These are phyloP conservation scores for Nakazawaea pomicola DNA, from an alignment of 805 yeast genomes.

Conservation along the genomic window DNA sequence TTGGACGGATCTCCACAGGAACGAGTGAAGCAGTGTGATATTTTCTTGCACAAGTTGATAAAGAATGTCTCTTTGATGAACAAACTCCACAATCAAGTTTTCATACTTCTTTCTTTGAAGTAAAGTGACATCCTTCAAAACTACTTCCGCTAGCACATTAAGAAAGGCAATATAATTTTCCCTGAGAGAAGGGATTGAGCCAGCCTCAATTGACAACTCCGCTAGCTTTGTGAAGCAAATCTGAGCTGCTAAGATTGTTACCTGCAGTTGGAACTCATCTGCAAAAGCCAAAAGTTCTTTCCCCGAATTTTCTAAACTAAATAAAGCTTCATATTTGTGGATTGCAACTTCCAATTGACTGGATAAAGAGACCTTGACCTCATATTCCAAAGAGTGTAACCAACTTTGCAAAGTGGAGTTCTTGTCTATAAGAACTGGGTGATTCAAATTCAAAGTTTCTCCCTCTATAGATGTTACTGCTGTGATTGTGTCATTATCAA, in stretches of 20 bases:
- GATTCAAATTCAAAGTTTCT: conserved; percentile 43
- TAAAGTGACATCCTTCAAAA: conserved; percentile 21
- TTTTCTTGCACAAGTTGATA: conserved; percentile 16
- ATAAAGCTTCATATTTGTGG: conserved; percentile 14
- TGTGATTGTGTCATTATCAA: conserved; percentile 22
- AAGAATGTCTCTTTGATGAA: conserved; percentile 50
- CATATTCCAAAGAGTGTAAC: conserved; percentile 54
- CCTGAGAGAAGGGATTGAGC: not conserved
- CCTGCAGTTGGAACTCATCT: conserved; percentile 48
- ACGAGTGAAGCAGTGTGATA: conserved; percentile 11
- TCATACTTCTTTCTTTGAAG: conserved; percentile 44
- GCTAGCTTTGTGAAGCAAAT: conserved; percentile 45
- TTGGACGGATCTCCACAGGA: conserved; percentile 50
- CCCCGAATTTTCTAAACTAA: conserved; percentile 13
- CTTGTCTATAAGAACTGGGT: conserved; percentile 38
- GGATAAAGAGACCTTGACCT: conserved; percentile 45
- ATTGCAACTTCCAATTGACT: conserved; percentile 27
- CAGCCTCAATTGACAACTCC: conserved; percentile 20
- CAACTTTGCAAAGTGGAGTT: conserved; percentile 51
- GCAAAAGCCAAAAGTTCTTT: conserved; percentile 29
- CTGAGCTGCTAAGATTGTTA: conserved; percentile 48
- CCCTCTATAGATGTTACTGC: conserved; percentile 62
- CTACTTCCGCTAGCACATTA: conserved; percentile 26
- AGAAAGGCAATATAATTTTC: conserved; percentile 15
- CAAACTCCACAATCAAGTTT: conserved; percentile 58